Evolutionary conservation across 176 grass and related monocot species (phyloP).

Genomic region (Panicum miliaceum): DNA sequence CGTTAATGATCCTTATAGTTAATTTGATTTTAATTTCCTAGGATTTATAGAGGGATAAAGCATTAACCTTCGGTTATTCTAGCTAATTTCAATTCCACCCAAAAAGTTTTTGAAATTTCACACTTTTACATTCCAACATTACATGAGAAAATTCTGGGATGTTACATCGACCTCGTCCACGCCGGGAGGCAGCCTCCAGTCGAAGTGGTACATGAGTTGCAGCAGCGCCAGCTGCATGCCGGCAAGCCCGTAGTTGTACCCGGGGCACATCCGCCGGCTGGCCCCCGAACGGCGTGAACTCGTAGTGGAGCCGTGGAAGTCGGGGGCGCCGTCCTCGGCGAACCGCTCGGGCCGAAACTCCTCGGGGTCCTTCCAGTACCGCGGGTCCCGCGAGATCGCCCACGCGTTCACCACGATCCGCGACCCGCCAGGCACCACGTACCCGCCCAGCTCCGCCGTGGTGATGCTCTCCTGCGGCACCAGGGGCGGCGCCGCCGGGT

Average conservation of each 20-base stretch:
- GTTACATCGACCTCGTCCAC: slow-evolving; percentile 22
- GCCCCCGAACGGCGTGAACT: slow-evolving; percentile 39
- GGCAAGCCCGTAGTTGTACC: slow-evolving; percentile 35
- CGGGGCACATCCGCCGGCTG: slow-evolving; percentile 18
- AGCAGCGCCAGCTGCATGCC: slow-evolving; percentile 29
- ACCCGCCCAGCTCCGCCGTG: slow-evolving; percentile 32
- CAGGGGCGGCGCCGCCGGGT: slow-evolving; percentile 48
- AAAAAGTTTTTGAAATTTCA: too few species aligned
- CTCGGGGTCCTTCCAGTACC: slow-evolving; percentile 41
- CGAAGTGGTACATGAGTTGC: slow-evolving; percentile 41
- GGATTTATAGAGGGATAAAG: too few species aligned
- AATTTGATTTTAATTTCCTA: too few species aligned
- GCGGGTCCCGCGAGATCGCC: slow-evolving; percentile 31
- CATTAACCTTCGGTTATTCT: too few species aligned
- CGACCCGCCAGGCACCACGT: not conserved
- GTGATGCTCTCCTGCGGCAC: slow-evolving; percentile 45
- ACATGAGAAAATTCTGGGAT: too few species aligned
- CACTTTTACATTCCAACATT: too few species aligned
- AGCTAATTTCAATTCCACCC: too few species aligned
- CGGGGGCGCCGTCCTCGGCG: slow-evolving; percentile 8
- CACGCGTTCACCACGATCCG: slow-evolving; percentile 33
- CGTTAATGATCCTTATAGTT: too few species aligned
- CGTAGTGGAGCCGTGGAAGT: slow-evolving; percentile 40
- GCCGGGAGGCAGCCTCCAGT: not conserved
- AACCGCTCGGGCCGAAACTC: slow-evolving; percentile 35